These are phyloP conservation scores for Colletotrichum sp. DNA, from an alignment of 2,329 filamentous ascomycete genomes.

Conservation along the genomic window DNA sequence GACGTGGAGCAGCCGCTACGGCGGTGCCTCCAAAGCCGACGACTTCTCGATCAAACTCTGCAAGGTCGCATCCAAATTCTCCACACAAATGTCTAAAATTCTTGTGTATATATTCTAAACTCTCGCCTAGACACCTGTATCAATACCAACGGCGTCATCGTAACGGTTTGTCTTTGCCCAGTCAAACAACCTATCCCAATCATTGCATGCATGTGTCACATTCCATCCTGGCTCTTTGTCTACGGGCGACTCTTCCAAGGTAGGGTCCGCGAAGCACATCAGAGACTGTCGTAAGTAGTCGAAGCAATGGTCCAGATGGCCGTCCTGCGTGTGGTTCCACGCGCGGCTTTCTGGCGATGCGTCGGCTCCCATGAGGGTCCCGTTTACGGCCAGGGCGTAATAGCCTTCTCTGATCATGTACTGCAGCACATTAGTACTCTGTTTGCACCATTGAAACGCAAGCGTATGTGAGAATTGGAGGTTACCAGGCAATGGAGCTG, in stretches of 20 bases:
- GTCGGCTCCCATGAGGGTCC: neutral
- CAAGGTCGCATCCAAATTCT: neutral
- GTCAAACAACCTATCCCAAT: neutral
- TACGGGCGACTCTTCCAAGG: neutral
- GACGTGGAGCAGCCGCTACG: neutral
- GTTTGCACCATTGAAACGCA: neutral
- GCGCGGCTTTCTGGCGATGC: neutral
- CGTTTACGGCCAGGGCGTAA: neutral
- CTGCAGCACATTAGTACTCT: neutral
- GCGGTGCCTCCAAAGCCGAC: neutral
- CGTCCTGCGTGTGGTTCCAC: neutral
- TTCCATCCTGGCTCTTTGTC: neutral
- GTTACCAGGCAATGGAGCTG: neutral
- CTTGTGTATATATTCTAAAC: neutral
- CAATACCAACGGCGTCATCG: neutral
- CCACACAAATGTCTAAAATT: neutral
- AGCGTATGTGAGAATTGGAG: neutral
- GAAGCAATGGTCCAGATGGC: neutral
- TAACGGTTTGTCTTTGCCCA: neutral
- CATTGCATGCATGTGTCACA: neutral
- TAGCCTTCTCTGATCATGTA: neutral
- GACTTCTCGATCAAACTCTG: neutral
- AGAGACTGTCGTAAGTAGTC: neutral
- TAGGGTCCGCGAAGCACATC: neutral
- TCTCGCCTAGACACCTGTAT: neutral